Conservation (phyloP, 2,329 filamentous ascomycete species). For the Elsinoe necatrix region DNA sequence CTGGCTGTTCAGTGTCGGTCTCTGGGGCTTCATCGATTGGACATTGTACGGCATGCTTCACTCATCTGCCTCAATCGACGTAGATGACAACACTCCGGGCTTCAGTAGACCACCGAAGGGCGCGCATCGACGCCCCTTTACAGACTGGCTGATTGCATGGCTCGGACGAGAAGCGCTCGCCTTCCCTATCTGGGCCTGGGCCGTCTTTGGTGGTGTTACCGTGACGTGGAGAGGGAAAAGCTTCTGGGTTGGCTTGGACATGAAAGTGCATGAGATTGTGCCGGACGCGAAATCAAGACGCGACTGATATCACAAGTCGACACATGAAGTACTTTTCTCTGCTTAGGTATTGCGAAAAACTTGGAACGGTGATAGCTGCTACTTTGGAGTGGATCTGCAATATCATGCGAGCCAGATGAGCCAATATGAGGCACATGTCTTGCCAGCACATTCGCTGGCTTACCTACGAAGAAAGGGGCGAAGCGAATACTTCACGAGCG, state of each 20-base stretch:
- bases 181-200: slow-evolving; percentile 82
- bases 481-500: too few relatives aligned
- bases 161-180: slow-evolving; percentile 73
- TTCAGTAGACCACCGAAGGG: slow-evolving; percentile 54
- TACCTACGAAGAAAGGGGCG: too few relatives aligned
- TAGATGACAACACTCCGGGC: slow-evolving; percentile 62
- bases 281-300: not conserved
- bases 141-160: slow-evolving; percentile 74
- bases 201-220: slow-evolving; percentile 77
- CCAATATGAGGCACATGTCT: not conserved
- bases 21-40: slow-evolving; percentile 72
- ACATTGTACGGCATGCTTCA: slow-evolving; percentile 66
- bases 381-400: too few relatives aligned
- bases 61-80: slow-evolving; percentile 59
- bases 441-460: too few relatives aligned
- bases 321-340: too few relatives aligned
- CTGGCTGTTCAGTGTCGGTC: slow-evolving; percentile 57
- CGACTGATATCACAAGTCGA: not conserved
- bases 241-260: slow-evolving; percentile 76
- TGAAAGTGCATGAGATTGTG: slow-evolving; percentile 56
- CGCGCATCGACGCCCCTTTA: slow-evolving; percentile 48
- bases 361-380: too few relatives aligned
- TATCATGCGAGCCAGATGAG: too few relatives aligned
- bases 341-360: too few relatives aligned
- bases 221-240: slow-evolving; percentile 78